A percentile compares a stretch with the other conserved stretches of the same genome.
Conservation (phyloP, 139 green algal species). For the Axilococcus clingmanii region DNA sequence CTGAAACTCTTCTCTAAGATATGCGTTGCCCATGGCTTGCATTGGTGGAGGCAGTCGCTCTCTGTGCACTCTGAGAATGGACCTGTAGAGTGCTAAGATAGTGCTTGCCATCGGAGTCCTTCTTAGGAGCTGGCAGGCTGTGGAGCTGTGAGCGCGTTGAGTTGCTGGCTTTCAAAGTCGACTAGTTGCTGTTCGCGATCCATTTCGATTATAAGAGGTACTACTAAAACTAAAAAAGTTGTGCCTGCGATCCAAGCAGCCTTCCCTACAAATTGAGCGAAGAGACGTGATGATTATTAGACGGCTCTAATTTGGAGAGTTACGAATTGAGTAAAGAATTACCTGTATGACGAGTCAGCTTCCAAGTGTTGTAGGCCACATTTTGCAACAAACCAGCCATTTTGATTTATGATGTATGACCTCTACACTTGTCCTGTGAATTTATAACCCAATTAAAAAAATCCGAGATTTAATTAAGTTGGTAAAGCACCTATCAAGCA, state of each 20-base stretch:
- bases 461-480: too few species aligned
- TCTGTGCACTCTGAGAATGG: conserved; percentile 54
- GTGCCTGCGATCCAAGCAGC: conserved; percentile 85
- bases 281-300: too few species aligned
- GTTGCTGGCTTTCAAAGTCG: conserved; percentile 51
- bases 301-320: too few species aligned
- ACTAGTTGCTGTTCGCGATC: conserved; percentile 65
- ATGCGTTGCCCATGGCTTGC: conserved; percentile 54
- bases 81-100: conserved; percentile 40
- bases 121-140: conserved; percentile 1
- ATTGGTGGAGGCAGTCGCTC: conserved; percentile 51
- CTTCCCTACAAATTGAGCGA: conserved; percentile 82
- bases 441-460: too few species aligned
- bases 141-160: conserved; percentile 47
- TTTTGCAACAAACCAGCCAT: too few species aligned
- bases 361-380: too few species aligned
- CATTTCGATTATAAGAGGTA: conserved; percentile 97
- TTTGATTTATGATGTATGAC: too few species aligned
- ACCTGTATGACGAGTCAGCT: too few species aligned
- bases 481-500: too few species aligned
- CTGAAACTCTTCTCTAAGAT: conserved; percentile 53
- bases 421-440: too few species aligned
- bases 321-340: too few species aligned
- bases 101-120: neutral
- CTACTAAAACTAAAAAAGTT: conserved; percentile 75